Conservation (phyloP, 2,329 filamentous ascomycete species). For the Huntiella abstrusa region DNA sequence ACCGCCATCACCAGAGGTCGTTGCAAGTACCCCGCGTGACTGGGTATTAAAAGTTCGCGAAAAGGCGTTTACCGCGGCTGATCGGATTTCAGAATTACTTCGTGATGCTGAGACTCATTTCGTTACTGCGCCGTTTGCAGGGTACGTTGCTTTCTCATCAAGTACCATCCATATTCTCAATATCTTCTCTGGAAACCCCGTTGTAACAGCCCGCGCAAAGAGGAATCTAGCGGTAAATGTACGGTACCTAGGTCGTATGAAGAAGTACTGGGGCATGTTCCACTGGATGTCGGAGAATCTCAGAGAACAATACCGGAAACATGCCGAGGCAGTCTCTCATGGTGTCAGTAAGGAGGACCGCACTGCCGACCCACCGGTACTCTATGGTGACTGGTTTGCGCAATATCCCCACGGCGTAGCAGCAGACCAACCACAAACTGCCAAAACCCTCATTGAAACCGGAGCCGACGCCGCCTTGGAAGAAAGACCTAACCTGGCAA, state of each 20-base stretch:
- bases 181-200: constrained; percentile 67
- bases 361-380: constrained; percentile 42
- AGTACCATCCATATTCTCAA: constrained; percentile 89
- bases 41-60: constrained; percentile 61
- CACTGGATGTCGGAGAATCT: constrained; percentile 90
- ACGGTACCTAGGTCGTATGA: constrained; percentile 83
- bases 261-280: constrained; percentile 97
- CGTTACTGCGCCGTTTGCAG: constrained; percentile 78
- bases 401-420: constrained; percentile 85
- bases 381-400: constrained; percentile 96
- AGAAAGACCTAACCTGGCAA: constrained; percentile 77
- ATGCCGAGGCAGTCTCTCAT: constrained; percentile 60
- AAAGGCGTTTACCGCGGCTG: constrained; percentile 66
- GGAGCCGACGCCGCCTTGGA: constrained; percentile 78
- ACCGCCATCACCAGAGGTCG: constrained; percentile 8
- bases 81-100: constrained; percentile 68
- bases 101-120: constrained; percentile 58
- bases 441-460: constrained; percentile 40
- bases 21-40: constrained; percentile 46
- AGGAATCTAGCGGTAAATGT: constrained; percentile 74
- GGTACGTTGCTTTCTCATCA: constrained; percentile 84
- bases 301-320: constrained; percentile 69
- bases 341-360: neutral
- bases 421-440: constrained; percentile 20
- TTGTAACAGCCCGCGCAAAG: constrained; percentile 60